Evolutionary conservation across 805 yeast species (phyloP).

Genomic region (Candida bentonensis): DNA sequence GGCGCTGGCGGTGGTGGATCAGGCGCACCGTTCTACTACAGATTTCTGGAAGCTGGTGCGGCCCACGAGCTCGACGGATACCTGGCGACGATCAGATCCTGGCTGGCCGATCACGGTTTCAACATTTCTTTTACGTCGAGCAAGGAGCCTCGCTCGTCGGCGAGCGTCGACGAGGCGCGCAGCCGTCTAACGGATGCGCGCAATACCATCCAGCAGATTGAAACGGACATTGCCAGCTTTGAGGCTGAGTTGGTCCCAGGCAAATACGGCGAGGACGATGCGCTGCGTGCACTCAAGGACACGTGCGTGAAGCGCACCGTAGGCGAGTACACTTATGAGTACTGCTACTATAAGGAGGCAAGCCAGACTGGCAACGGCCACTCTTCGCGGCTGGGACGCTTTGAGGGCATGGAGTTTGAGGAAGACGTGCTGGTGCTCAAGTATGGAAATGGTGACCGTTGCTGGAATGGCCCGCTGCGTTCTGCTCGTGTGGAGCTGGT

Average conservation of each 20-base stretch:
- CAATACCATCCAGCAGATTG: conserved; percentile 8
- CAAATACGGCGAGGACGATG: conserved; percentile 45
- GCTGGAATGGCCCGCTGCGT: conserved; percentile 93
- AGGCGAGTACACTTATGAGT: conserved; percentile 59
- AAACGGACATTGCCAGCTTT: conserved; percentile 9
- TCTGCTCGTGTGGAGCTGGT: conserved; percentile 46
- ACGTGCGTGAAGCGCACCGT: conserved; percentile 33
- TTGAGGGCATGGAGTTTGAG: conserved; percentile 13
- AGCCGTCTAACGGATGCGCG: conserved; percentile 7
- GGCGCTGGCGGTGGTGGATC: conserved; percentile 6
- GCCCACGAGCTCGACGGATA: neutral
- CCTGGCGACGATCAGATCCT: neutral
- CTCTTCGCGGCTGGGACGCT: conserved; percentile 37
- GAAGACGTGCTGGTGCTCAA: conserved; percentile 21
- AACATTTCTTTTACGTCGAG: conserved; percentile 2
- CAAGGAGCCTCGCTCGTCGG: neutral
- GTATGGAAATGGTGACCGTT: conserved; percentile 54
- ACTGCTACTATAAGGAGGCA: conserved; percentile 43
- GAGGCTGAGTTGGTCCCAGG: conserved; percentile 11
- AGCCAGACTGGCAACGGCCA: conserved; percentile 41
- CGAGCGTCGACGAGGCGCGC: conserved; percentile 3
- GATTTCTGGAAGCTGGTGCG: neutral
- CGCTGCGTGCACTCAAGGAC: conserved; percentile 43
- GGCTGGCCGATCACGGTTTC: conserved; percentile 2
- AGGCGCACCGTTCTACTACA: neutral